These are phyloP conservation scores for Rhizopus microsporus DNA, from an alignment of 371 early-diverging fungal species.

Conservation along the genomic window DNA sequence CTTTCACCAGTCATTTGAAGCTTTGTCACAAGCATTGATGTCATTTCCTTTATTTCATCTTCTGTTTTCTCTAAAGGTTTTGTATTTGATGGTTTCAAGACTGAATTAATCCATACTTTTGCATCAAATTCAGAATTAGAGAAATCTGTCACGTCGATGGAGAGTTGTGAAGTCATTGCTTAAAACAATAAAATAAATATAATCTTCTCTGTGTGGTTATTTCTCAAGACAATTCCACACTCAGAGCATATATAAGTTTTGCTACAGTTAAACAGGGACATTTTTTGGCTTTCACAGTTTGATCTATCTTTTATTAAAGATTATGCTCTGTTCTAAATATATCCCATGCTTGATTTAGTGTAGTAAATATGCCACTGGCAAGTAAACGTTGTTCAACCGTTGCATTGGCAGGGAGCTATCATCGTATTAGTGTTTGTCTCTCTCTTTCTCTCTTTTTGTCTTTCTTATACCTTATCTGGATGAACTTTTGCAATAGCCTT, in stretches of 20 bases:
- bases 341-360: slow-evolving; percentile 95
- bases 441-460: background rate
- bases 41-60: slow-evolving; percentile 38
- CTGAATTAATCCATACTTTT: slow-evolving; percentile 66
- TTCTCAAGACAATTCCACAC: background rate
- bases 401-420: slow-evolving; percentile 50
- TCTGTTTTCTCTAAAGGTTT: slow-evolving; percentile 5
- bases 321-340: slow-evolving; percentile 49
- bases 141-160: slow-evolving; percentile 29
- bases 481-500: slow-evolving; percentile 92
- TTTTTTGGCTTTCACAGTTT: slow-evolving; percentile 57
- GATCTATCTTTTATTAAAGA: slow-evolving; percentile 37
- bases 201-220: background rate
- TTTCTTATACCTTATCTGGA: slow-evolving; percentile 84
- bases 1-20: slow-evolving; percentile 60
- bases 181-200: slow-evolving; percentile 3
- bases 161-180: slow-evolving; percentile 21
- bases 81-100: slow-evolving; percentile 26
- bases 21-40: slow-evolving; percentile 54
- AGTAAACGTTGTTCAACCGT: slow-evolving; percentile 84
- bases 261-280: background rate
- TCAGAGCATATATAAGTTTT: slow-evolving; percentile 10
- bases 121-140: slow-evolving; percentile 57
- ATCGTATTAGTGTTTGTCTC: background rate
- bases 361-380: slow-evolving; percentile 85